These are phyloP conservation scores for Colletotrichum navitas DNA, from an alignment of 2,329 filamentous ascomycete genomes.

Conservation along the genomic window DNA sequence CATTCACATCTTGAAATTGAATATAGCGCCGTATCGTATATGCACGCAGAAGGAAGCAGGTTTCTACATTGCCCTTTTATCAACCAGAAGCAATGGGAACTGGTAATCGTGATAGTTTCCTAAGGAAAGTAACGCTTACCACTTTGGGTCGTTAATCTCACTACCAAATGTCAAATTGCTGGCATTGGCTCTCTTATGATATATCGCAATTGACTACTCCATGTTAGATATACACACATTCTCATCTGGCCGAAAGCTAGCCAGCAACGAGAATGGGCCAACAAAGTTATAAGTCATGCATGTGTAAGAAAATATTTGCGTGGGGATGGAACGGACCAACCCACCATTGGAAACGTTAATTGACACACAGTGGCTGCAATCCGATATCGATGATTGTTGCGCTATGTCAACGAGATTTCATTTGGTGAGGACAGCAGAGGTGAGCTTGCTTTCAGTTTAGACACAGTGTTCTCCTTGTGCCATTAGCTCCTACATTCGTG, in stretches of 20 bases:
- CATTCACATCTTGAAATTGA: constrained; percentile 11
- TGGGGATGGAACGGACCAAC: neutral
- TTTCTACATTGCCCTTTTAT: neutral
- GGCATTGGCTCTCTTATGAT: neutral
- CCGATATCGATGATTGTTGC: neutral
- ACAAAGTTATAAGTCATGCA: neutral
- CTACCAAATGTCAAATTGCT: neutral
- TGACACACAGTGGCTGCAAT: no score
- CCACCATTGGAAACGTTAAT: no score
- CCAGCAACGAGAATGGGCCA: neutral
- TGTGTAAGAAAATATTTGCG: neutral
- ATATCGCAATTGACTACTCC: constrained; percentile 1
- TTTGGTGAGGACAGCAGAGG: neutral
- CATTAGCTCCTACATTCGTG: constrained; percentile 2
- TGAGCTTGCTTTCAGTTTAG: neutral
- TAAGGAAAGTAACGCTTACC: neutral
- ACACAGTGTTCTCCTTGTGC: neutral
- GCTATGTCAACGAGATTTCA: neutral
- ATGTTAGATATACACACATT: neutral
- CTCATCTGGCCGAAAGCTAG: neutral
- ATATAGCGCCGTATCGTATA: neutral
- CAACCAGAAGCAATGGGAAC: neutral
- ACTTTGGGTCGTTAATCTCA: neutral
- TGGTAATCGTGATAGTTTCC: neutral
- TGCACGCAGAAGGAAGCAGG: neutral